Percentiles rank a stretch among this genome's conserved stretches.
Conservation (phyloP, 306 rosid genomes). For the Abrus pulchellus region DNA sequence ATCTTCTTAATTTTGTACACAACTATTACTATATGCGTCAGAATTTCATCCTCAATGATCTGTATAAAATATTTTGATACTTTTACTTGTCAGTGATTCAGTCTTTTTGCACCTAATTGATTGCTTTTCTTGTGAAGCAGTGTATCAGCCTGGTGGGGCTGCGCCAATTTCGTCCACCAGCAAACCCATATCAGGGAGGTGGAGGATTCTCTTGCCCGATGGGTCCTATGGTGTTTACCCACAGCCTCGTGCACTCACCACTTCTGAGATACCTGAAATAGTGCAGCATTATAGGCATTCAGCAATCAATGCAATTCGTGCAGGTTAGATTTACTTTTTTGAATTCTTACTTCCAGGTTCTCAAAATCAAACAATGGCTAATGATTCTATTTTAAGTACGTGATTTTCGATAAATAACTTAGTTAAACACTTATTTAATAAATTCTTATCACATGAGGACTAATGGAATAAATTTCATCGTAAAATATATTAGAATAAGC, state of each 20-base stretch:
- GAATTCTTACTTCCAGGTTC: not conserved
- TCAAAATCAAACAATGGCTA: not conserved
- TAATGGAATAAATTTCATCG: too few relatives aligned
- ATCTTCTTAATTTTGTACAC: too few relatives aligned
- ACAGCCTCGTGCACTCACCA: constrained; percentile 62
- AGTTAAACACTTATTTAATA: too few relatives aligned
- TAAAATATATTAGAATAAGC: too few relatives aligned
- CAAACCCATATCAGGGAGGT: constrained; percentile 70
- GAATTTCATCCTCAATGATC: too few relatives aligned
- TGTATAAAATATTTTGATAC: not conserved
- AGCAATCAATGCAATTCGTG: constrained; percentile 63
- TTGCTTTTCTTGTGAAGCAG: constrained; percentile 49
- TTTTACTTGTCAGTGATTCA: not conserved
- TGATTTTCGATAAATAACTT: too few relatives aligned
- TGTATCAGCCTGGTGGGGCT: constrained; percentile 77
- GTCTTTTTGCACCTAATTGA: constrained; percentile 15
- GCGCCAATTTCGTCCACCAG: constrained; percentile 81
- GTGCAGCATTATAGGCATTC: constrained; percentile 77
- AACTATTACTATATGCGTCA: too few relatives aligned
- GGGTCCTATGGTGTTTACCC: constrained; percentile 81
- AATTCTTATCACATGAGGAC: too few relatives aligned
- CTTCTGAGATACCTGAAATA: constrained; percentile 66
- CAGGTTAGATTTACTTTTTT: constrained; percentile 59
- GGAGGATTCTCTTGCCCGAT: constrained; percentile 82
- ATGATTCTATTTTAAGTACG: not conserved